phyloP scores from a whole-genome alignment of 805 yeast species.

The Candida loeiensis region DNA sequence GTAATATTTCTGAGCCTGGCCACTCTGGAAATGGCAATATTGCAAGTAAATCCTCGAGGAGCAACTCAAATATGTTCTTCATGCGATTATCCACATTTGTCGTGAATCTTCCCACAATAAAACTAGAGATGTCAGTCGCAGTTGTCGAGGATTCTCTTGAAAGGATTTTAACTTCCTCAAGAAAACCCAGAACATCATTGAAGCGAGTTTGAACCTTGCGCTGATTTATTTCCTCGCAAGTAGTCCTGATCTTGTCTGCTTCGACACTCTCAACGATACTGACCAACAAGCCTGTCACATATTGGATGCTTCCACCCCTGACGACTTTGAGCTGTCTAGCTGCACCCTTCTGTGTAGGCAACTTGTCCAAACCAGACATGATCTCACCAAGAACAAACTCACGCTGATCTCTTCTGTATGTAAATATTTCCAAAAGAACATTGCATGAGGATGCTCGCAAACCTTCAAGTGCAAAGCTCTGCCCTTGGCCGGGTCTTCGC shows the following conservation, averaged over 20 bases:
- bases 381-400: constrained; percentile 60
- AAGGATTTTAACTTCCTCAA: constrained; percentile 7
- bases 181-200: background rate
- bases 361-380: constrained; percentile 45
- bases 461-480: constrained; percentile 19
- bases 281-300: constrained; percentile 45
- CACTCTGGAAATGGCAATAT: constrained; percentile 57
- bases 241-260: background rate
- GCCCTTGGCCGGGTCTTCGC: constrained; percentile 16
- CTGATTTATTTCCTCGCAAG: background rate
- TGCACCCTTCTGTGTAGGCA: constrained; percentile 43
- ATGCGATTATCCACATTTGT: constrained; percentile 25
- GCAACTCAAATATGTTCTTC: constrained; percentile 45
- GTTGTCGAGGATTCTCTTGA: constrained; percentile 13
- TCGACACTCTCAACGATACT: constrained; percentile 39
- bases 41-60: constrained; percentile 53
- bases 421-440: constrained; percentile 37
- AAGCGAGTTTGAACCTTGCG: background rate
- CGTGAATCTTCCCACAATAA: constrained; percentile 16
- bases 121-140: constrained; percentile 26
- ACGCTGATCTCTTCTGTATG: constrained; percentile 46
- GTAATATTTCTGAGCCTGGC: constrained; percentile 53
- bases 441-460: constrained; percentile 27
- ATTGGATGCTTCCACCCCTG: constrained; percentile 48
- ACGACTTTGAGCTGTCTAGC: constrained; percentile 44